Evolutionary conservation across 176 grass and related monocot genomes (phyloP).

Genomic region (Oryza meyeriana): DNA sequence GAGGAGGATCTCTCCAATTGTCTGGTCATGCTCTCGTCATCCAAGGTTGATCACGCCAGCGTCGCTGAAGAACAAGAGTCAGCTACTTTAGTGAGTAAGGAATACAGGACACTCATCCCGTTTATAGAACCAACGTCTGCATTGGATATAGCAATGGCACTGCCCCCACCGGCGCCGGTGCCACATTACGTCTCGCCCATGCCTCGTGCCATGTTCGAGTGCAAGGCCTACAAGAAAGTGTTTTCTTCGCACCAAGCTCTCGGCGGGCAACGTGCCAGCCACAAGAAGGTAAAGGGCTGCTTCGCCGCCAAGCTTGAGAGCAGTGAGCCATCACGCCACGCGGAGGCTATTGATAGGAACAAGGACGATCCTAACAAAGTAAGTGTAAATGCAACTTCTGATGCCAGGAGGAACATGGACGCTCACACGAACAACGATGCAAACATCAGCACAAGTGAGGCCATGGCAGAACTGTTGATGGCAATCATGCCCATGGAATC

Average conservation of each 20-base stretch:
- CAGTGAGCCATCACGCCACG: not conserved
- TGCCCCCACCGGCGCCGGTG: not conserved
- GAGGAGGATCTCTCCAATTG: slow-evolving; percentile 73
- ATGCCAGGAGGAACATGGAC: not conserved
- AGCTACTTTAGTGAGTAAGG: slow-evolving; percentile 15
- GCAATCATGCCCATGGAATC: slow-evolving; percentile 29
- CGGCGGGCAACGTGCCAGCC: slow-evolving; percentile 82
- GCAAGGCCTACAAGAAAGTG: slow-evolving; percentile 90
- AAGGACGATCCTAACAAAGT: not conserved
- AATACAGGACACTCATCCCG: slow-evolving; percentile 30
- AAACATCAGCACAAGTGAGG: slow-evolving; percentile 4
- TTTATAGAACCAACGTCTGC: slow-evolving; percentile 1
- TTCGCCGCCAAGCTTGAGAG: slow-evolving; percentile 45
- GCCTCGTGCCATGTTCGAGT: slow-evolving; percentile 60
- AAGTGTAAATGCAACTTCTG: not conserved
- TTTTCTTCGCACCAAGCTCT: slow-evolving; percentile 95
- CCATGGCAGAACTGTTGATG: slow-evolving; percentile 21
- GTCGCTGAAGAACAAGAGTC: slow-evolving; percentile 11
- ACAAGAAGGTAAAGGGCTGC: slow-evolving; percentile 90
- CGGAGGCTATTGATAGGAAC: not conserved
- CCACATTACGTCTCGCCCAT: slow-evolving; percentile 11
- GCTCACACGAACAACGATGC: not conserved
- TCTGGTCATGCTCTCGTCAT: slow-evolving; percentile 70
- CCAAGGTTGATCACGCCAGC: slow-evolving; percentile 11
- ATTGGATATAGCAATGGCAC: not conserved